Base-by-base conservation (phyloP, 495 filamentous ascomycete species). In the Penicillium waksmanii region DNA sequence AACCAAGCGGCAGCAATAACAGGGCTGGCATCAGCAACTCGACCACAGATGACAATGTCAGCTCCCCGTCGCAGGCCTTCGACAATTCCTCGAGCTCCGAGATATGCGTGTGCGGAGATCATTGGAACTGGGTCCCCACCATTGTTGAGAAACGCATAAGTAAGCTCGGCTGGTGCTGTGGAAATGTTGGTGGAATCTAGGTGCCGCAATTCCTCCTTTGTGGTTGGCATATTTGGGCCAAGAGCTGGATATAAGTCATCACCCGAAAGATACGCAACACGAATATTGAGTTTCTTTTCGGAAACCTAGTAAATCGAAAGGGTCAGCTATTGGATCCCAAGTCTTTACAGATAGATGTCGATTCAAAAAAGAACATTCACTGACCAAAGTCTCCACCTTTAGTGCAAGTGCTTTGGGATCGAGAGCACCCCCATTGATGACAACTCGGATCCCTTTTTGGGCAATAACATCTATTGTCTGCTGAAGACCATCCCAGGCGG, bases 21-120 rank as follows among this genome's bases (percentile, higher is more conserved):
- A 0, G 78, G 80, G 18, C 71, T 68, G 5, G 82, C 81, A 61
- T 84, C 80, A 8, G 79, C 68, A 0, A 83, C 82, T 8, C 82
- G 70, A 13, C 82, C 82, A 61, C 77, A 82, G 51, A 85, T 73
- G 53, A 85, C 74, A 51, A 86, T 84, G 55, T 85, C 78, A 5
- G 80, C 81, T 3, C 81, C 81, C 7, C 62, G 56, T 17, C 66
- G 56, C 1, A 84, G 66, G 9, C 71, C 81, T 6, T 70, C 64
- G 0, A 72, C 70, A 19, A 85, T 83, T 2, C 73, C 80, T 8
- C 73, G 59, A 23, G 71, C 75, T 13, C 82, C 81, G 0, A 84
- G 75, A 55, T 85, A 77, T 4, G 67, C 67, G 35, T 74, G 67
- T 0, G 72, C 69, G 1, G 66, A 73, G 1, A 73, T 59, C 68